A percentile compares a stretch with the other conserved stretches of the same genome.
Evolutionary conservation across 2,329 filamentous ascomycete species (phyloP).

Genomic region (Cryphonectria naterciae): DNA sequence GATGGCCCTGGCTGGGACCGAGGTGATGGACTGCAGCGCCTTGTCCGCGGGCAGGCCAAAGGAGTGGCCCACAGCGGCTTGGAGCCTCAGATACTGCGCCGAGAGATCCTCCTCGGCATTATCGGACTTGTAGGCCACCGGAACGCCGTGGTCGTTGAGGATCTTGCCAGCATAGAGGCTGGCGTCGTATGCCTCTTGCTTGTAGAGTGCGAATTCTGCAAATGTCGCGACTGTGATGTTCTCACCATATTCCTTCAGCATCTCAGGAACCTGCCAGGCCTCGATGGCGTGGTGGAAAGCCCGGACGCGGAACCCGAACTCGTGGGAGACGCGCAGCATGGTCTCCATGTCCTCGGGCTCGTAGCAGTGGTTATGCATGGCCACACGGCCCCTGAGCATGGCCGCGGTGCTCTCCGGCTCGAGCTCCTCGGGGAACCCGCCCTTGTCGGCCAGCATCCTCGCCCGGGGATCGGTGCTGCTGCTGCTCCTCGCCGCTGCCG

Average conservation of each 20-base stretch:
- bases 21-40: constrained; percentile 50
- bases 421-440: constrained; percentile 40
- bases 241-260: constrained; percentile 44
- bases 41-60: constrained; percentile 46
- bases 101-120: constrained; percentile 40
- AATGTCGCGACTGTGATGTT: constrained; percentile 50
- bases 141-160: constrained; percentile 44
- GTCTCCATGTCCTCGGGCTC: constrained; percentile 48
- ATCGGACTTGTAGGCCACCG: constrained; percentile 49
- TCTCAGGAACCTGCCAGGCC: constrained; percentile 46
- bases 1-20: constrained; percentile 48
- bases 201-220: constrained; percentile 47
- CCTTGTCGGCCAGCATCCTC: constrained; percentile 26
- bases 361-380: constrained; percentile 51
- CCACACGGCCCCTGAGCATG: constrained; percentile 46
- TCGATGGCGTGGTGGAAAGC: constrained; percentile 47
- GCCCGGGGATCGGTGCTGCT: constrained; percentile 31
- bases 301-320: constrained; percentile 46
- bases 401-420: constrained; percentile 46
- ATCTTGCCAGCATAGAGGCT: constrained; percentile 46
- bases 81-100: constrained; percentile 48
- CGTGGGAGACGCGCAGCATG: constrained; percentile 46
- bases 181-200: constrained; percentile 46
- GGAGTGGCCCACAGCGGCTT: constrained; percentile 46
- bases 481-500: constrained; percentile 16